Percentiles rank a stretch among this genome's conserved stretches.
These are phyloP conservation scores for Penicillium silybi DNA, from an alignment of 495 filamentous ascomycete species.

Conservation along the genomic window DNA sequence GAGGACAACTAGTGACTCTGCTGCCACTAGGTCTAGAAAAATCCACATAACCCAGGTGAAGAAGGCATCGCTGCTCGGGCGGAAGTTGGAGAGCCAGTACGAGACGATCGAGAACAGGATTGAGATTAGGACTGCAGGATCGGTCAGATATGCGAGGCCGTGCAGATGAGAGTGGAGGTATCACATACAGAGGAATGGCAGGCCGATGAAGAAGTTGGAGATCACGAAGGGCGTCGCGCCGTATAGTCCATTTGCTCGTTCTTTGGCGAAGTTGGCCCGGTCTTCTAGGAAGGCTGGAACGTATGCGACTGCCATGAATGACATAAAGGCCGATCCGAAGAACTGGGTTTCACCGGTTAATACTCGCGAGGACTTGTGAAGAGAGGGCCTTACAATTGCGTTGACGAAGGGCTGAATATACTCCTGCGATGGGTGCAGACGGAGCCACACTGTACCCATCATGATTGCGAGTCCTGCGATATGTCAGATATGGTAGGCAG, in stretches of 20 bases:
- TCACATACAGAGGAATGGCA: slow-evolving; percentile 62
- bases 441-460: slow-evolving; percentile 84
- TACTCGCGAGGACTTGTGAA: too few relatives aligned
- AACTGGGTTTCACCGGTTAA: slow-evolving; percentile 35
- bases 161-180: neutral
- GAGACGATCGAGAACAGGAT: slow-evolving; percentile 68
- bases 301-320: slow-evolving; percentile 86
- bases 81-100: slow-evolving; percentile 80
- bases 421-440: slow-evolving; percentile 57
- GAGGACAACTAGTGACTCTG: slow-evolving; percentile 75
- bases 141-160: slow-evolving; percentile 3
- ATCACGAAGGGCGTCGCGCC: slow-evolving; percentile 66
- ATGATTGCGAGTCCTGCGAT: slow-evolving; percentile 63
- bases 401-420: slow-evolving; percentile 77
- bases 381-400: slow-evolving; percentile 50
- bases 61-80: slow-evolving; percentile 59
- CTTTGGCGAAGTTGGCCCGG: slow-evolving; percentile 66
- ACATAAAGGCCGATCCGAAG: slow-evolving; percentile 84
- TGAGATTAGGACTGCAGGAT: slow-evolving; percentile 55
- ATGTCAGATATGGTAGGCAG: slow-evolving; percentile 2
- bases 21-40: slow-evolving; percentile 77
- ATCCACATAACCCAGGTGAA: slow-evolving; percentile 83
- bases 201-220: slow-evolving; percentile 75
- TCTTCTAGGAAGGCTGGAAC: slow-evolving; percentile 81
- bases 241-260: slow-evolving; percentile 78